Base-by-base conservation (phyloP, 495 filamentous ascomycete genomes). In the Ramalina intermedia region DNA sequence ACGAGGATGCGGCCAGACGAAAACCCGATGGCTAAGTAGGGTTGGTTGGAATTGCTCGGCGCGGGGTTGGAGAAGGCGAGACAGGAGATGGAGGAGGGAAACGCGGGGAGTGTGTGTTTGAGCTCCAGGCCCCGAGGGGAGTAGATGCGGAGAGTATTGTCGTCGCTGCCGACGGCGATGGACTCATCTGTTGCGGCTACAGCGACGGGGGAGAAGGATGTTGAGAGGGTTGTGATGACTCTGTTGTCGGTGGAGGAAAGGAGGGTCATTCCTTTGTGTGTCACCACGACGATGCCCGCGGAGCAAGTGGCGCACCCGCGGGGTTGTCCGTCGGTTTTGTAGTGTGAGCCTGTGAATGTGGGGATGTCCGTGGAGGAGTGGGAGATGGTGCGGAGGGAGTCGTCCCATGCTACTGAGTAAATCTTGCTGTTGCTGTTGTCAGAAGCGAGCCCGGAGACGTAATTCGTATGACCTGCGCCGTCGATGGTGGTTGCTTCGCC, bases 361-460 rank as follows among this genome's bases (percentile, higher is more conserved):
- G 29, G 29, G 29, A 33, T 33, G 29, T 13, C 29, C 50, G 71
- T 70, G 37, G 73, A 72, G 0, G 68, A 64, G 41, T 67, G 54
- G 54, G 91, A 84, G 51, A 93, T 73, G 37, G 76, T 80, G 49
- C 89, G 84, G 36, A 95, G 75, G 5, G 85, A 89, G 63, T 98
- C 91, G 63, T 98, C 91, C 91, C 91, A 96, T 56, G 79, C 88
- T 14, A 89, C 83, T 65, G 84, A 91, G 66, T 85, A 87, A 26
- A 87, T 76, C 50, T 78, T 69, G 29, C 12, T 33, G 7, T 33
- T 11, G 2, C 8, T 12, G 29, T 33, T 48, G 14, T 74, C 71
- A 1, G 80, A 65, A 2, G 83, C 64, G 45, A 98, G 79, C 21
- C 82, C 84, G 8, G 84, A 76, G 47, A 96, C 78, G 59, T 86